These are phyloP conservation scores for Marsdenia floribunda DNA, from an alignment of 257 asterid genomes.

Conservation along the genomic window DNA sequence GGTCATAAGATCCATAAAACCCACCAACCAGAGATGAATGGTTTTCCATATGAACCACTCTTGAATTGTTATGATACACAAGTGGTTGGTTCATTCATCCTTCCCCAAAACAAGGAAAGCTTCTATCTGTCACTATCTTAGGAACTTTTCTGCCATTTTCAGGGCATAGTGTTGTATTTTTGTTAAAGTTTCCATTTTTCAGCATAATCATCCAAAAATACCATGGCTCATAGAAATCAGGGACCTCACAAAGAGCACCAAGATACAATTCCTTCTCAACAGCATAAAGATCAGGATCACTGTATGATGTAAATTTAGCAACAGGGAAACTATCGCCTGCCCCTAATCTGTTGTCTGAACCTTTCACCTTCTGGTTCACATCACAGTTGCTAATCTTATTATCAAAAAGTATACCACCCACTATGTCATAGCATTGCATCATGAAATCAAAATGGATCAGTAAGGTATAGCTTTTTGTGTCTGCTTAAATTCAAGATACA, in stretches of 20 bases:
- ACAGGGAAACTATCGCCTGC: slow-evolving; percentile 61
- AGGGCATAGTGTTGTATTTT: slow-evolving; percentile 69
- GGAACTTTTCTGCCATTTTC: slow-evolving; percentile 70
- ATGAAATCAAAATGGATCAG: slow-evolving; percentile 19
- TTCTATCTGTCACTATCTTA: slow-evolving; percentile 57
- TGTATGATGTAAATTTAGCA: slow-evolving; percentile 28
- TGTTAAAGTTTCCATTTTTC: slow-evolving; percentile 79
- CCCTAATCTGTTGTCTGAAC: slow-evolving; percentile 54
- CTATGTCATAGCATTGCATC: slow-evolving; percentile 28
- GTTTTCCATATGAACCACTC: slow-evolving; percentile 19
- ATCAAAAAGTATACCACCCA: slow-evolving; percentile 14
- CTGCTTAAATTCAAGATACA: background rate
- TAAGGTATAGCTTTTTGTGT: background rate
- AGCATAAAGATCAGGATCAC: slow-evolving; percentile 64
- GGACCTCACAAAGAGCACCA: slow-evolving; percentile 60
- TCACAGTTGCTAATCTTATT: slow-evolving; percentile 33
- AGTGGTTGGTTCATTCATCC: slow-evolving; percentile 95
- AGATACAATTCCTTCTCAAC: slow-evolving; percentile 70
- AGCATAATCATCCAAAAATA: slow-evolving; percentile 85
- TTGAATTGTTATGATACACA: slow-evolving; percentile 55
- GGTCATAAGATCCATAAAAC: slow-evolving; percentile 77
- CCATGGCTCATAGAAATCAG: slow-evolving; percentile 47
- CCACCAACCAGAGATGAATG: slow-evolving; percentile 58
- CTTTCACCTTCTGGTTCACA: slow-evolving; percentile 53
- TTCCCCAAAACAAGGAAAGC: slow-evolving; percentile 75